Conservation (phyloP, 352 stramenopile species). For the Globisporangium lucens region DNA sequence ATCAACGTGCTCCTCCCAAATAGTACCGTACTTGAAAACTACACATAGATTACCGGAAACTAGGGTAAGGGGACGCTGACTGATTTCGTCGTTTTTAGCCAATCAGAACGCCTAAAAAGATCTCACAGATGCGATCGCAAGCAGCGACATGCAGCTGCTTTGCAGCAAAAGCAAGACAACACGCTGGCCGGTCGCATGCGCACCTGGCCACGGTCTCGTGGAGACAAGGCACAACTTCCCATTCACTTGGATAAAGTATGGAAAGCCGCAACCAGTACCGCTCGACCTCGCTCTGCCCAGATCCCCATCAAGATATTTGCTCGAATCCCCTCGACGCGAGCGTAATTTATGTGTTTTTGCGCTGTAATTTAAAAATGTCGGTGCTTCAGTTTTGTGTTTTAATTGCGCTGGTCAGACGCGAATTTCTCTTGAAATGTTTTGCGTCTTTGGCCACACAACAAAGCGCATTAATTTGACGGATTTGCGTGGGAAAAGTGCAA, state of each 20-base stretch:
- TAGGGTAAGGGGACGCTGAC: background rate
- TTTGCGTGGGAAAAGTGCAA: background rate
- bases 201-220: background rate
- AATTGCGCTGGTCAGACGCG: background rate
- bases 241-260: constrained; percentile 2
- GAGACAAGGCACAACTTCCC: background rate
- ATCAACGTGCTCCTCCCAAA: constrained; percentile 5
- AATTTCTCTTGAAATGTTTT: background rate
- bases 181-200: background rate
- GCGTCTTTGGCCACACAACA: no score
- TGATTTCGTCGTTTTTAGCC: background rate
- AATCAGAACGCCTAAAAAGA: background rate
- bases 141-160: constrained; percentile 6
- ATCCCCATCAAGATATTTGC: background rate
- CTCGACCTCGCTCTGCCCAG: background rate
- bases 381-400: background rate
- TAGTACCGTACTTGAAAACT: background rate
- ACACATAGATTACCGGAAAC: background rate
- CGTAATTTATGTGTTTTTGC: background rate
- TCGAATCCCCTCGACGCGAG: background rate
- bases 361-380: background rate
- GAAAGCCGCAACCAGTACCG: background rate
- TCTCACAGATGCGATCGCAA: background rate
- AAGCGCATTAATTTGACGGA: background rate
- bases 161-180: background rate